Evolutionary conservation across 495 filamentous ascomycete genomes (phyloP), one percentile per base, ranked within the genome.

Genomic region (Aspergillus diversus): DNA sequence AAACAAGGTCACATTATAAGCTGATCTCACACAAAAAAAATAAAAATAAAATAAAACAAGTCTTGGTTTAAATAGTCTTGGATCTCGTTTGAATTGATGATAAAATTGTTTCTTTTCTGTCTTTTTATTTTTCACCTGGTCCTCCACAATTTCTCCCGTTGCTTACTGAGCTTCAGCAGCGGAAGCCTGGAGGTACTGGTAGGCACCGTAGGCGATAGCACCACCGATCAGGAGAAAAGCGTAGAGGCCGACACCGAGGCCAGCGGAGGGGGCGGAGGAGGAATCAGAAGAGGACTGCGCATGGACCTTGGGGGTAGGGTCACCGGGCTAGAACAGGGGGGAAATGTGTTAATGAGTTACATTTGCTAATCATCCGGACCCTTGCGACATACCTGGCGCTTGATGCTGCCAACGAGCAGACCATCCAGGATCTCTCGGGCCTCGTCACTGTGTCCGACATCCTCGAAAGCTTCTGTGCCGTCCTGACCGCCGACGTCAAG

Each of bases 371-470:
- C 21, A 27, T 27, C 21, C 21, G 21, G 2, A 2, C 21, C 21
- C 2, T 27, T 33, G 47, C 60, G 43, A 73, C 83, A 66, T 87
- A 97, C 94, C 83, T 88, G 75, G 75, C 93, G 87, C 87, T 97
- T 97, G 68, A 99, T 79, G 33, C 66, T 85, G 58, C 92, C 95
- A 64, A 97, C 87, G 35, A 88, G 79, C 64, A 97, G 81, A 65
- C 88, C 87, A 31, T 89, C 85, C 16, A 99, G 87, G 71, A 97
- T 93, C 82, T 97, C 92, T 56, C 96, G 89, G 62, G 96, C 96
- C 83, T 99, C 96, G 76, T 99, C 96, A 75, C 90, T 95, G 89
- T 99, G 96, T 64, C 96, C 96, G 75, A 99, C 96, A 79, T 99
- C 96, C 83, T 99, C 95, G 76, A 99, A 99, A 60, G 95, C 93